Evolutionary conservation across 169 alveolate genomes (phyloP), one percentile per base, ranked within the genome.

Genomic region (Plasmodium falciparum): DNA sequence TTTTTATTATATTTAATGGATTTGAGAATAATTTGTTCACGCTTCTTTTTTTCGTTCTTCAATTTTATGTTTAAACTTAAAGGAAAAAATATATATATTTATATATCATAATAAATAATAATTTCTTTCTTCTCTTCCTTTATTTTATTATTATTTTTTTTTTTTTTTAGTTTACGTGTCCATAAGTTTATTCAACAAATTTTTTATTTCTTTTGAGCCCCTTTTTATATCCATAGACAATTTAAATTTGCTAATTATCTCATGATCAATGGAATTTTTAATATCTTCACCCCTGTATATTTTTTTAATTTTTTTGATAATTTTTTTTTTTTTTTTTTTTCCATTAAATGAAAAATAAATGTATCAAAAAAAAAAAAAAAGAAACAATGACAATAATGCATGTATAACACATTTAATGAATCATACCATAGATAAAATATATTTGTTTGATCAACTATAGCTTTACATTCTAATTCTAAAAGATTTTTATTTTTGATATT

Each of bases 341-440:
- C 9, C 47, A 39, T 39, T 39, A 6, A 39, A 39, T 39, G 47
- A 8, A 39, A 39, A 39, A 39, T 39, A 39, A 70, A 70, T 15
- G 0, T 9, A 29, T 15, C 13, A 49, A 70, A n/a, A 24, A 43
- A 29, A 33, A 17, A 71, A 0, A 17, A 71, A 0, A 47, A 52
- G 29, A 15, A 11, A 47, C 11, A 47, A 2, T 47, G 22, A 11
- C n/a, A 49, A 12, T n/a, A 52, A 52, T 52, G 1, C 2, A 52
- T n/a, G n/a, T n/a, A 52, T n/a, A 4, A 52, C 12, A 15, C n/a
- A 26, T 1, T 47, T 15, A 24, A 22, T 26, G 15, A n/a, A 20
- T 33, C 17, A 70, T 69, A 85, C 91, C 91, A 85, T 11, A 85
- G 91, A 54, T 63, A 58, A 63, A 85, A 85, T 39, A 85, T 69